Evolutionary conservation across 2,329 filamentous ascomycete species (phyloP), one percentile per base, ranked within the genome.

Genomic region (Fusarium tupiense): DNA sequence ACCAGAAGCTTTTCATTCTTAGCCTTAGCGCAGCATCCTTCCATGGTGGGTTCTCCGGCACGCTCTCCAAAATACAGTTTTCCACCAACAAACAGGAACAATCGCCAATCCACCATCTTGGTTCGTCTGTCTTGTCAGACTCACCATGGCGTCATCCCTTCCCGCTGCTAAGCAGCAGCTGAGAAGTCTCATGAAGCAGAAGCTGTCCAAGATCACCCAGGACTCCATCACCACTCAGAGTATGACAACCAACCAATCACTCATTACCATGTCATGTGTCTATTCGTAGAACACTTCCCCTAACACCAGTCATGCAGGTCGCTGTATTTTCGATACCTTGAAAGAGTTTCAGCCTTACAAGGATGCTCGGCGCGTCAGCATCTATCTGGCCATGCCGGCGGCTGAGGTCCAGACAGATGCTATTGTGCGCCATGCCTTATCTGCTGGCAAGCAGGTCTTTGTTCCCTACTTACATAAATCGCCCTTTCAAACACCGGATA

Each of bases 331-430:
- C 74, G 87, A 90, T 61, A 85, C 88, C 12, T 84, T 98, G 43
- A 85, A 92, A 50, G 85, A 87, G 17, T 89, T 95, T 77, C 87
- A 89, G 58, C 92, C 94, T 62, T 99, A 97, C 81, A 85, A 90
- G 72, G 86, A 91, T 62, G 95, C 96, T 47, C 88, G 86, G 69
- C 88, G 90, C 61, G 90, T 99, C 78, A 95, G 94, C 76, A 88
- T 99, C 64, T 99, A 97, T 81, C 87, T 99, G 22, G 96, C 96
- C 17, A 99, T 99, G 96, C 95, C 95, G 2, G 85, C 87, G 16
- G 93, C 92, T 31, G 96, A 99, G 84, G 89, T 98, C 33, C 94
- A 95, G 76, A 99, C 96, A 4, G 91, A 92, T 59, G 86, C 87
- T 56, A 94, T 98, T 62, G 94, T 98, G 14, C 89, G 90, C 35